phyloP scores from a whole-genome alignment of 805 yeast genomes.

The Kazachstania africana region DNA sequence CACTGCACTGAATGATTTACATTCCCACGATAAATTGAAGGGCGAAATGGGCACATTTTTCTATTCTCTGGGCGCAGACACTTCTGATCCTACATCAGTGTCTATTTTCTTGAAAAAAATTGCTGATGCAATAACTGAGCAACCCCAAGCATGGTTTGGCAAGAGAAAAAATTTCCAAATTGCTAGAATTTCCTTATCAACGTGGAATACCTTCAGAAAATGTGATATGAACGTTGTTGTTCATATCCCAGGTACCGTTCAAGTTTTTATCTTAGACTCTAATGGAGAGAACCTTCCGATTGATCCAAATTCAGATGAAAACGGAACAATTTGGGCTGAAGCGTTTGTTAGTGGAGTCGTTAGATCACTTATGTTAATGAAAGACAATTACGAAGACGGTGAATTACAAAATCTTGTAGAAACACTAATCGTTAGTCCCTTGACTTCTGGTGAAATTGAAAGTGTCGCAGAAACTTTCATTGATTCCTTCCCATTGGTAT shows the following conservation, averaged over 20 bases:
- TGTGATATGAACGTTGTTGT: slow-evolving; percentile 64
- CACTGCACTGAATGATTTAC: slow-evolving; percentile 13
- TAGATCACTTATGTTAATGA: slow-evolving; percentile 42
- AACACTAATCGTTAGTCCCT: slow-evolving; percentile 73
- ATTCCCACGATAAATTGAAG: slow-evolving; percentile 29
- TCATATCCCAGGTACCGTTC: slow-evolving; percentile 65
- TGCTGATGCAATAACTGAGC: slow-evolving; percentile 48
- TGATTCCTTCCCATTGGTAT: slow-evolving; percentile 21
- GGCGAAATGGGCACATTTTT: slow-evolving; percentile 57
- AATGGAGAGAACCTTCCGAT: slow-evolving; percentile 21
- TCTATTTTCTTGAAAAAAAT: slow-evolving; percentile 64
- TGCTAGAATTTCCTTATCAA: slow-evolving; percentile 56
- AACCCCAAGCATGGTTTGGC: slow-evolving; percentile 73
- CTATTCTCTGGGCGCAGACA: slow-evolving; percentile 66
- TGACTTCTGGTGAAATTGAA: slow-evolving; percentile 29
- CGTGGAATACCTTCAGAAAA: slow-evolving; percentile 49
- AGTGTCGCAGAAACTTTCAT: slow-evolving; percentile 22
- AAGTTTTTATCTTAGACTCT: slow-evolving; percentile 29
- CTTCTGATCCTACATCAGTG: slow-evolving; percentile 63
- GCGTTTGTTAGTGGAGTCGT: slow-evolving; percentile 50
- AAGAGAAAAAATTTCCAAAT: slow-evolving; percentile 60
- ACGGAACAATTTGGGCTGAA: slow-evolving; percentile 44
- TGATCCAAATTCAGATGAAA: slow-evolving; percentile 35
- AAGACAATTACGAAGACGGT: slow-evolving; percentile 46
- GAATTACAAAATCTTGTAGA: slow-evolving; percentile 67